Evolutionary conservation across 129 eudicot genomes (phyloP).

Genomic region (Apium graveolens): DNA sequence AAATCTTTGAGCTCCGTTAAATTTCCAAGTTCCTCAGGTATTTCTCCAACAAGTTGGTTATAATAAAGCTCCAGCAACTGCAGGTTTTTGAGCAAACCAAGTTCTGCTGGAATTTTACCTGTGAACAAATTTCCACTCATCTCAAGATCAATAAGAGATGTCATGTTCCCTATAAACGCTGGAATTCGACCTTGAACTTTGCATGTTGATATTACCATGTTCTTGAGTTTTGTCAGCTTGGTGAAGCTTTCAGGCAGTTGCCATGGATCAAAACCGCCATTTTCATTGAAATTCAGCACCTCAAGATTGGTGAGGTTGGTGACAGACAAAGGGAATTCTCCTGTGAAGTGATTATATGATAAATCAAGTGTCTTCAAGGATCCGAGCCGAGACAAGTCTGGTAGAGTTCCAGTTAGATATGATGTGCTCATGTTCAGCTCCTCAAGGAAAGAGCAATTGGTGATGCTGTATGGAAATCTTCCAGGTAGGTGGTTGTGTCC

Average conservation of each 20-base stretch:
- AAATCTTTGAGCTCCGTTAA: conserved; percentile 49
- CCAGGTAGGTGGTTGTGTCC: conserved; percentile 51
- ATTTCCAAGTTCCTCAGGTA: conserved; percentile 78
- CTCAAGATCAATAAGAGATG: conserved; percentile 75
- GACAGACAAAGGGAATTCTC: conserved; percentile 44
- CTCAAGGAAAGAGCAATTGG: conserved; percentile 50
- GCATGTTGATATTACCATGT: conserved; percentile 53
- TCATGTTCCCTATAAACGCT: conserved; percentile 60
- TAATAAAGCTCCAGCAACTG: conserved; percentile 63
- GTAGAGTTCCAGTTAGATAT: conserved; percentile 29
- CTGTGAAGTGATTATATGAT: conserved; percentile 36
- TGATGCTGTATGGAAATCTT: conserved; percentile 43
- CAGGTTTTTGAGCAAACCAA: conserved; percentile 53
- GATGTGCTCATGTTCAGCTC: conserved; percentile 35
- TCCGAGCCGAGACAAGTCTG: conserved; percentile 46
- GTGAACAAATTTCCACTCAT: conserved; percentile 47
- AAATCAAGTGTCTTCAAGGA: conserved; percentile 56
- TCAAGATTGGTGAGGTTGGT: conserved; percentile 46
- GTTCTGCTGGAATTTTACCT: conserved; percentile 56
- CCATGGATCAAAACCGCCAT: conserved; percentile 43
- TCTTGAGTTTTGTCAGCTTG: conserved; percentile 43
- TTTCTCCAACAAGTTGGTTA: conserved; percentile 50
- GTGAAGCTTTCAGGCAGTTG: conserved; percentile 44
- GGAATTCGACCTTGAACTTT: conserved; percentile 53
- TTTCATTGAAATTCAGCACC: conserved; percentile 66